Base-by-base conservation (phyloP, 345 rosid genomes). In the Salix udensis region DNA sequence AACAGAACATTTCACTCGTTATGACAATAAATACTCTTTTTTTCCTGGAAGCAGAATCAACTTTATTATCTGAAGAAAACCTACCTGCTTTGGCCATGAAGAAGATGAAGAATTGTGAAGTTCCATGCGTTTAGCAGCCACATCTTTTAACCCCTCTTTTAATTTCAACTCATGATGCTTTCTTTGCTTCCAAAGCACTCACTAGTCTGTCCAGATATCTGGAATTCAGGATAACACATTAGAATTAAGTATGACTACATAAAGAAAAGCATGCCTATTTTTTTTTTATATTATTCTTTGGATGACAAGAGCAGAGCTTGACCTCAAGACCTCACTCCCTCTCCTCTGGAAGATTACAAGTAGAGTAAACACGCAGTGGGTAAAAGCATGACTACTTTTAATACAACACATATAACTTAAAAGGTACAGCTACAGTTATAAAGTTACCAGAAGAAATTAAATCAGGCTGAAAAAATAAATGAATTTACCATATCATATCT, bases 31-130 rank as follows among this genome's bases (percentile, higher is more conserved):
- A 1, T 28, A 31, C 58, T 69, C 30, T 60, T n/a, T 60, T 68
- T 39, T 28, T 50, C 53, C 62, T 15, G 50, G 62, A 46, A 70
- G 48, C 11, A 61, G 24, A 66, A 40, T 62, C n/a, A 68, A 48
- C 16, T 26, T 39, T 15, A 36, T 46, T 13, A 14, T 23, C 18
- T 37, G 42, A 50, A 16, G 7, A 58, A 36, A 52, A 77, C 82
- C 76, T 52, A 89, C 98, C 86, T 91, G 97, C 88, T 93, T 95
- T 55, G 98, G 98, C 98, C 98, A 93, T 72, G 86, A 90, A 30
- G 98, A 93, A 76, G 89, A 88, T 46, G 91, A 77, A 58, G 97
- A 91, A 85, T 95, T 95, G 78, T 89, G 94, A 76, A 95, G 96
- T 85, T 93, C 94, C 98, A 93, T 89, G 65, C 91, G 96, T 86